Percentiles rank a stretch among this genome's conserved stretches.
phyloP scores from a whole-genome alignment of 352 stramenopile genomes.

The Saprolegnia parasitica region DNA sequence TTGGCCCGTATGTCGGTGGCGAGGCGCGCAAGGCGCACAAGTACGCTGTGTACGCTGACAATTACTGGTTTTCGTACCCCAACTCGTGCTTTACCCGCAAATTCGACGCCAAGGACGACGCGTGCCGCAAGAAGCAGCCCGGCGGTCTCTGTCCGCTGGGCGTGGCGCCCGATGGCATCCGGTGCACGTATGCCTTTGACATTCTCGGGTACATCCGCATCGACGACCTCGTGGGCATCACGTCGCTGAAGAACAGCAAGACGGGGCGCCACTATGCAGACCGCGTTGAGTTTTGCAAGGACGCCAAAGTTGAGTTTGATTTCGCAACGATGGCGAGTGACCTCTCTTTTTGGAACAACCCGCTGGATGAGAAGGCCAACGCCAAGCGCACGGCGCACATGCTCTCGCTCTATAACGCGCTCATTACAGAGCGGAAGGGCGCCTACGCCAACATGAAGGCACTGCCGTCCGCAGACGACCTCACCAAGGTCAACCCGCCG shows the following conservation, averaged over 20 bases:
- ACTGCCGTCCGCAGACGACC: slow-evolving; percentile 40
- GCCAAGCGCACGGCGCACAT: slow-evolving; percentile 27
- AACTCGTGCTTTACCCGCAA: slow-evolving; percentile 43
- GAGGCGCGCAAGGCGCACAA: slow-evolving; percentile 46
- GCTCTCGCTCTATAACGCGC: slow-evolving; percentile 30
- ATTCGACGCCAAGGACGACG: slow-evolving; percentile 45
- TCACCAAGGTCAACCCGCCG: slow-evolving; percentile 44
- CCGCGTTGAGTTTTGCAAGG: slow-evolving; percentile 57
- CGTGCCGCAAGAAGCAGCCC: slow-evolving; percentile 37
- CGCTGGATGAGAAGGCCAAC: slow-evolving; percentile 31
- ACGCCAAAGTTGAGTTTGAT: slow-evolving; percentile 34
- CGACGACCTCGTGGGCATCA: slow-evolving; percentile 59
- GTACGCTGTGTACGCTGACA: slow-evolving; percentile 48
- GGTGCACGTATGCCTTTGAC: slow-evolving; percentile 53
- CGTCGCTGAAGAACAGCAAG: slow-evolving; percentile 35
- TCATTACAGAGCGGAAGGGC: not conserved
- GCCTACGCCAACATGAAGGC: slow-evolving; percentile 39
- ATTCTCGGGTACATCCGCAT: slow-evolving; percentile 53
- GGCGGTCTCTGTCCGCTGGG: slow-evolving; percentile 44
- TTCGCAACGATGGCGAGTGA: not conserved
- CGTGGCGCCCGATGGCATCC: slow-evolving; percentile 39
- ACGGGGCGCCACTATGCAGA: slow-evolving; percentile 45
- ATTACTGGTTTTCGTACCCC: slow-evolving; percentile 67
- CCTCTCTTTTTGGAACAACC: slow-evolving; percentile 36
- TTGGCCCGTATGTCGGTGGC: slow-evolving; percentile 50